These are phyloP conservation scores for Flaveria floridana DNA, from an alignment of 140 eudicot genomes.

Conservation along the genomic window DNA sequence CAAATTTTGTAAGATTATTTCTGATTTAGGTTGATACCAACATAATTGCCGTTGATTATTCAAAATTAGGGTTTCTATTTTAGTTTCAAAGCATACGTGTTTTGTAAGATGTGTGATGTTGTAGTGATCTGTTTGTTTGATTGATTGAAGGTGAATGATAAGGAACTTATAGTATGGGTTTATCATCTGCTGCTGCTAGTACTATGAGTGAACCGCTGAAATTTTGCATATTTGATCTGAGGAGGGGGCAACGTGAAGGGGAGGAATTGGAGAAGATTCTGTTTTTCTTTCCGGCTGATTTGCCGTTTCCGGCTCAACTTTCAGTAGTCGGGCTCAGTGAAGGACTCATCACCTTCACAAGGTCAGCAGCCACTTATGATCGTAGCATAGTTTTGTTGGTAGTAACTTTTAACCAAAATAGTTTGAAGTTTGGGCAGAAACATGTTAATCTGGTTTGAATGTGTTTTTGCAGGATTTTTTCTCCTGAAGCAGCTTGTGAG, in stretches of 20 bases:
- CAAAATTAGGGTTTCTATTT: slow-evolving; percentile 31
- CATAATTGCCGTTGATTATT: slow-evolving; percentile 17
- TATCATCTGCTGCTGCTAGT: slow-evolving; percentile 49
- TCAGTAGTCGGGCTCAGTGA: slow-evolving; percentile 95
- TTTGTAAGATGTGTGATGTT: slow-evolving; percentile 1
- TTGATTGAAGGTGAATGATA: slow-evolving; percentile 36
- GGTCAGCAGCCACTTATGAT: slow-evolving; percentile 42
- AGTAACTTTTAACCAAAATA: not conserved
- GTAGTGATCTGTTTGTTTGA: slow-evolving; percentile 16
- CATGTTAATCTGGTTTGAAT: slow-evolving; percentile 12
- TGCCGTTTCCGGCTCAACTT: slow-evolving; percentile 73
- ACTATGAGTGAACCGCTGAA: slow-evolving; percentile 46
- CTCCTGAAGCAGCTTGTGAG: slow-evolving; percentile 98
- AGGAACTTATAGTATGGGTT: slow-evolving; percentile 49
- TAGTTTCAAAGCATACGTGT: slow-evolving; percentile 19
- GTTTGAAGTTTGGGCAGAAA: not conserved
- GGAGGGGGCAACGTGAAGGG: slow-evolving; percentile 93
- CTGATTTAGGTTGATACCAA: not conserved
- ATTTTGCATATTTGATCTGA: slow-evolving; percentile 80
- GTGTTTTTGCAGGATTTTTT: slow-evolving; percentile 68
- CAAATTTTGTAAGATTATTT: not conserved
- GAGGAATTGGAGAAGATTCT: slow-evolving; percentile 89
- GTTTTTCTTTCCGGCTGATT: slow-evolving; percentile 78
- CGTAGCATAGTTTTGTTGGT: not conserved
- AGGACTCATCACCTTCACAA: slow-evolving; percentile 94